These are phyloP conservation scores for Aspergillus piperis DNA, from an alignment of 2,329 filamentous ascomycete species.

Conservation along the genomic window DNA sequence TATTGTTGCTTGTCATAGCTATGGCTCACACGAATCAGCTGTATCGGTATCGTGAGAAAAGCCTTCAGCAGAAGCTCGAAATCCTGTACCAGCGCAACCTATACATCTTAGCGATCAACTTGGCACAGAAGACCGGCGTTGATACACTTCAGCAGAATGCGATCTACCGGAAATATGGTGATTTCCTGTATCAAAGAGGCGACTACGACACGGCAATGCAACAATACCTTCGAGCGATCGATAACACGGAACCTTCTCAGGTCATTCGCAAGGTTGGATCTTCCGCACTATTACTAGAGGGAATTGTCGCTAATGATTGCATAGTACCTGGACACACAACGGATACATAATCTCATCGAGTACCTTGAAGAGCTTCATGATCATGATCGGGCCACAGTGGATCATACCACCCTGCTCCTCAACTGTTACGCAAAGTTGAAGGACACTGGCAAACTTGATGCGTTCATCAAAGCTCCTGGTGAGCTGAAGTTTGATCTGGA, in stretches of 20 bases:
- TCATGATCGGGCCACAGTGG: slow-evolving; percentile 86
- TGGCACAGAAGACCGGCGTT: slow-evolving; percentile 86
- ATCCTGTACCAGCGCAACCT: slow-evolving; percentile 93
- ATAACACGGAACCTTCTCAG: slow-evolving; percentile 93
- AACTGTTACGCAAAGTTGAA: slow-evolving; percentile 99
- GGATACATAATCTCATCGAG: slow-evolving; percentile 95
- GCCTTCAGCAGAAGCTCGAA: slow-evolving; percentile 85
- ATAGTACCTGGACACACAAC: slow-evolving; percentile 91
- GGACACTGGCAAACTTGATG: slow-evolving; percentile 92
- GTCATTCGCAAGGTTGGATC: slow-evolving; percentile 78
- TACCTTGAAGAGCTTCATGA: slow-evolving; percentile 97
- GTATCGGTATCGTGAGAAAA: slow-evolving; percentile 85
- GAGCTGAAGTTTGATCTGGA: slow-evolving; percentile 96
- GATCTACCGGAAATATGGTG: slow-evolving; percentile 91
- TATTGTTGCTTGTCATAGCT: neutral
- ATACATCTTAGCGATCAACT: slow-evolving; percentile 85
- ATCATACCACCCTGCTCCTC: slow-evolving; percentile 89
- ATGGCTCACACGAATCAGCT: slow-evolving; percentile 56
- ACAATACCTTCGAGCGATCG: slow-evolving; percentile 93
- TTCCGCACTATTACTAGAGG: neutral
- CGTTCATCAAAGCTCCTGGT: slow-evolving; percentile 87
- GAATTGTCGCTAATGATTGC: slow-evolving; percentile 16
- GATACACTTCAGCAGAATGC: slow-evolving; percentile 79
- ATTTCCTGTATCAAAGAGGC: slow-evolving; percentile 90
- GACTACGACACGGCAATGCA: slow-evolving; percentile 99